Base-by-base conservation (phyloP, 2,329 filamentous ascomycete genomes). In the Botrytis cinerea region DNA sequence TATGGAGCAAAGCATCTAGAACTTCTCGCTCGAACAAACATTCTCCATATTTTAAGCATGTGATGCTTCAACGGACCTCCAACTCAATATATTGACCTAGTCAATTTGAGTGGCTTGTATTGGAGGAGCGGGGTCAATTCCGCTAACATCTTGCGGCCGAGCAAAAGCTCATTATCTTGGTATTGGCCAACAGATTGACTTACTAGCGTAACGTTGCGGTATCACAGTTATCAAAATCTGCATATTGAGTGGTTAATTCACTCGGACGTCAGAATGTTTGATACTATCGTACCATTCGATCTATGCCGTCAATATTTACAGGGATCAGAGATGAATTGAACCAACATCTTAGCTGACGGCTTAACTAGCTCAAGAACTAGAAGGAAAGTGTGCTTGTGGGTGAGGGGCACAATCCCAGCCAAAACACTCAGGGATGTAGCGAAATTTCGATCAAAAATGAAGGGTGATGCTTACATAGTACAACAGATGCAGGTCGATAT, bases 401-500 rank as follows among this genome's bases (percentile, higher is more conserved):
- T 32, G 54, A 62, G 22, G 12, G 20, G 4, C 35, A 25, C 12
- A 46, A 25, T 7, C 35, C 35, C 67, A 38, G 28, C 59, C 28
- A 25, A 12, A 43, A 54, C 28, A n/a, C 61, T 18, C 35, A n/a
- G 32, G 14, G 10, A 38, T 12, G n/a, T 18, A 45, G 38, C 45
- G 2, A 45, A 28, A 66, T 32, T 8, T 45, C 20, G 18, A 54
- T 25, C 35, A 45, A 22, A 14, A 57, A 51, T 43, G 70, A 25
- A 45, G 43, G 66, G 38, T 25, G 9, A 43, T 59, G 46, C 61
- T 72, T 67, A 72, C 48, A 57, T 59, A 28, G 59, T 46, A 67
- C 70, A 67, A 48, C 38, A 72, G 70, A 66, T 72, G 62, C 45
- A 72, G 35, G 60, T 66, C 46, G 22, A 71, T 28, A 35, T 45